phyloP scores from a whole-genome alignment of 352 stramenopile genomes.

The Hyaloperonospora brassicae region DNA sequence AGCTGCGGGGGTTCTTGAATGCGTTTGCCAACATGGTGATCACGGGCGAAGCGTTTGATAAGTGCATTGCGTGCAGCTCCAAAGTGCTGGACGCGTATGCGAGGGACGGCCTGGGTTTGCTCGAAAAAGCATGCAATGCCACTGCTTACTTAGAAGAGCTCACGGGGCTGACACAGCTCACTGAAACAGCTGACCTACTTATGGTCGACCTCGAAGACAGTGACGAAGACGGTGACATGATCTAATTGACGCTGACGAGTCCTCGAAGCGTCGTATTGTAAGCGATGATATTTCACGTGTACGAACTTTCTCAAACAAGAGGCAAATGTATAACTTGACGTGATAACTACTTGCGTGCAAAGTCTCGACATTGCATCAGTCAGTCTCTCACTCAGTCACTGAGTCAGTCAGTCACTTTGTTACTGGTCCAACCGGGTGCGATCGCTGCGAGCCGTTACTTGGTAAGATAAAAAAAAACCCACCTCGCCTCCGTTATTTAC shows the following conservation, averaged over 20 bases:
- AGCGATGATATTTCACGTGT: too few relatives aligned
- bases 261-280: too few relatives aligned
- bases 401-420: too few relatives aligned
- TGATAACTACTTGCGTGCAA: too few relatives aligned
- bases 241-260: conserved; percentile 14
- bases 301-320: too few relatives aligned
- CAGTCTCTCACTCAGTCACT: too few relatives aligned
- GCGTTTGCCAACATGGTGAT: conserved; percentile 79
- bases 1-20: conserved; percentile 93
- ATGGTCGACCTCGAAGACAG: conserved; percentile 64
- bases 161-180: conserved; percentile 59
- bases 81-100: conserved; percentile 86
- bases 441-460: too few relatives aligned
- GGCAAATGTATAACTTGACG: too few relatives aligned
- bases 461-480: too few relatives aligned
- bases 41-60: conserved; percentile 88
- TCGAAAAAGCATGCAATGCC: conserved; percentile 64
- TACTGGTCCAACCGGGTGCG: too few relatives aligned
- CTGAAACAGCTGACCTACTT: conserved; percentile 45
- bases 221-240: conserved; percentile 53
- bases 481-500: too few relatives aligned
- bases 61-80: conserved; percentile 93
- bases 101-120: conserved; percentile 31
- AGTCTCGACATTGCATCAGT: too few relatives aligned
- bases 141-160: conserved; percentile 71